Base-by-base conservation (phyloP, 352 stramenopile species). In the Phytophthora boehmeriae region DNA sequence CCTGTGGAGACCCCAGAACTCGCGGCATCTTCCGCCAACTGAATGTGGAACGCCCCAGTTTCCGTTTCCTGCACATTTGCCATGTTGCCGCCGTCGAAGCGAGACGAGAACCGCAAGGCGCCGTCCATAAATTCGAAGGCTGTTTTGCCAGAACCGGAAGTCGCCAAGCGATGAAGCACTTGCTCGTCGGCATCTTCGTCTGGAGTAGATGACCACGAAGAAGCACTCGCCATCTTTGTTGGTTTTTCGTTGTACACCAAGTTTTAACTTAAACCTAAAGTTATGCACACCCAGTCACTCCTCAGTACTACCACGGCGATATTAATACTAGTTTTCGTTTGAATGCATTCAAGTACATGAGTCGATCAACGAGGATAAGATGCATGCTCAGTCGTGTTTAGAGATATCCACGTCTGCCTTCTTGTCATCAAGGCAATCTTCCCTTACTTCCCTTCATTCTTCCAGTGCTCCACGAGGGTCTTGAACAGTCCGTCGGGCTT, bases 81-180 rank as follows among this genome's bases (percentile, higher is more conserved):
- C 50, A 93, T 57, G 45, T 93, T 91, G 4, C 84, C 84, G 19
- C 80, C 78, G 59, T 93, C 84, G 47, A 93, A 93, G 30, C 84
- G 70, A 20, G 84, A 83, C 25, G 86, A 79, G 43, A 93, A 91
- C 9, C 51, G 44, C 38, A 93, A 57, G 30, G 67, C 83, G 9
- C 79, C 56, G 13, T 75, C 64, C 1, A 66, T 32, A 30, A 86
- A 88, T 30, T 52, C 57, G 13, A 63, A 59, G 9, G 46, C 10
- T 5, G 52, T 65, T 59, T 86, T 86, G 27, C 72, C 69, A 4
- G 66, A 60, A 1, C 73, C 76, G 3, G 45, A 63, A 13, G 62
- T 72, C 16, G 51, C 44, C 23, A 78, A 19, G 1, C 59, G 66
- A 19, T 43, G 54, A 1, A 72, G 50, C 23, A 34, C 32, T 4